These are phyloP conservation scores for Ophiocordyceps robertsii DNA, from an alignment of 2,329 filamentous ascomycete species.

Conservation along the genomic window DNA sequence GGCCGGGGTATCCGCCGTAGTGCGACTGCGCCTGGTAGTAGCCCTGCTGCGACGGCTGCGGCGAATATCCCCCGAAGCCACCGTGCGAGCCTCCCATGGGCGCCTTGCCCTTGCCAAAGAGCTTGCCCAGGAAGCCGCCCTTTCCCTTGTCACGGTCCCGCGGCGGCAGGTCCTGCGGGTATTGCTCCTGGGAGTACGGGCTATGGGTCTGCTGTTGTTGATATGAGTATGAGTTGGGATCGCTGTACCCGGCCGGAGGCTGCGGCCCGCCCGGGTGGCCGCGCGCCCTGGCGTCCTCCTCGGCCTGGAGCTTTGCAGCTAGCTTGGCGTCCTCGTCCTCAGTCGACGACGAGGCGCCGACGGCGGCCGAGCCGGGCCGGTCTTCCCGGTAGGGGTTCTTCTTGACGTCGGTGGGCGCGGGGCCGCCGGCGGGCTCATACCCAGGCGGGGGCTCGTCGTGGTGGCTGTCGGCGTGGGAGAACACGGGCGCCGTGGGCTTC, in stretches of 20 bases:
- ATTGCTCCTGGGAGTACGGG: conserved; percentile 12
- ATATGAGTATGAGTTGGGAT: conserved; percentile 14
- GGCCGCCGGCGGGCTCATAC: conserved; percentile 37
- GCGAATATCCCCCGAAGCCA: conserved; percentile 10
- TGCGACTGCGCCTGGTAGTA: conserved; percentile 14
- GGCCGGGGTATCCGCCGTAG: conserved; percentile 9
- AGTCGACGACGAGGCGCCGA: conserved; percentile 11
- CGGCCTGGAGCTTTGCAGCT: conserved; percentile 66
- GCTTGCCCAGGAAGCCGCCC: conserved; percentile 37
- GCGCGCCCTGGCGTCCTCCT: conserved; percentile 56
- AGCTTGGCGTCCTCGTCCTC: conserved; percentile 56
- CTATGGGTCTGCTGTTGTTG: conserved; percentile 5
- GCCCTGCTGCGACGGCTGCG: conserved; percentile 7
- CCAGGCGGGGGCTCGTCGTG: conserved; percentile 53
- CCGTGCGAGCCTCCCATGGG: conserved; percentile 7
- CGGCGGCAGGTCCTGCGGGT: conserved; percentile 28
- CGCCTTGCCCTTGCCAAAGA: conserved; percentile 30
- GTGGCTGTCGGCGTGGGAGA: conserved; percentile 28
- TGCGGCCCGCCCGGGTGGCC: conserved; percentile 14
- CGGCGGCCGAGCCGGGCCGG: conserved; percentile 18
- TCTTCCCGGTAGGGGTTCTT: conserved; percentile 52
- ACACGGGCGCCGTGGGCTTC: conserved; percentile 57
- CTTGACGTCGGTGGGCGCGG: conserved; percentile 42
- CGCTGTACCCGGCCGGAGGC: conserved; percentile 19
- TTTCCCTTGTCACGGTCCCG: conserved; percentile 20